Base-by-base conservation (phyloP, 495 filamentous ascomycete genomes). In the Penicillium taxi region DNA sequence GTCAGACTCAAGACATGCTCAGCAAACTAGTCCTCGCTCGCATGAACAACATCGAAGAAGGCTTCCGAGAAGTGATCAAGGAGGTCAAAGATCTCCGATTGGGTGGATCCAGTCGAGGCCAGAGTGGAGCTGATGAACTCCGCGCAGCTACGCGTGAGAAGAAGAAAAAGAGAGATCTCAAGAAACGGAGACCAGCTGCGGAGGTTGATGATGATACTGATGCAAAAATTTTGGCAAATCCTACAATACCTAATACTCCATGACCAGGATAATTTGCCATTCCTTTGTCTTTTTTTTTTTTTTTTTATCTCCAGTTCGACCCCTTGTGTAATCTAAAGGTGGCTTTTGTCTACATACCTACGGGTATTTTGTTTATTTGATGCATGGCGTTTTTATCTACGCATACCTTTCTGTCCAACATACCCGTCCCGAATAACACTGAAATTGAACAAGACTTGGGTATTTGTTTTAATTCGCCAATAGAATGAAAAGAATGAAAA, bases 1-100 rank as follows among this genome's bases (percentile, higher is more conserved):
- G 53, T 19, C 65, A 68, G 15, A 75, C 74, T 7, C 77, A 84
- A 45, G 77, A 80, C 44, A 73, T 78, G 55, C 81, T 94, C 59
- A 80, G 78, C 44, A 75, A 83, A 32, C 63, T 94, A n/a, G 81
- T 95, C 58, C 66, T 95, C n/a, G 84, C 86, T 5, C 70, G 86
- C 35, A 94, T 96, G 82, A 88, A 87, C 45, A 82, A 81, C 20
- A 74, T 96, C 6, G 88, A 96, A 56, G 85, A 89, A 55, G 72
- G 72, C 9, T 83, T 96, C 52, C 74, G 80, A 1, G 85, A 93
- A 38, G 77, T 95, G 16, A 72, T 91, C 37, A 83, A 78, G 37
- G 89, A 95, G 61, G 80, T 93, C 44, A 82, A 83, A 48, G 80
- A 79, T 29, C 53, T 70, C n/a, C 58, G 59, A 1, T 54, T 51